A percentile compares a stretch with the other conserved stretches of the same genome.
Conservation (phyloP, 257 asterid genomes). For the Solanum microdontum region DNA sequence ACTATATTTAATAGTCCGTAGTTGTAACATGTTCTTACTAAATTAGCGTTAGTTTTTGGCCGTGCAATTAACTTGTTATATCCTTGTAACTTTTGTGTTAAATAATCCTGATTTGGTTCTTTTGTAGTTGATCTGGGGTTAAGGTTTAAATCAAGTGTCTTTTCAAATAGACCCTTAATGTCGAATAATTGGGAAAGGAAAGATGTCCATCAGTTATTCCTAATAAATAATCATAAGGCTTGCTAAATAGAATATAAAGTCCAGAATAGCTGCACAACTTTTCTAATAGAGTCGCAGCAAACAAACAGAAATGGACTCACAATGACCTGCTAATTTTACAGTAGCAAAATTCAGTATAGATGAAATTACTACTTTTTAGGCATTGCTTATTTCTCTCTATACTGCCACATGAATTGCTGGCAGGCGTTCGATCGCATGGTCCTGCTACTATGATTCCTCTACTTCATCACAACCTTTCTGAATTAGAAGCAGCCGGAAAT, state of each 20-base stretch:
- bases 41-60: too few species aligned
- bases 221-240: not conserved
- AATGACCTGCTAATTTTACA: not conserved
- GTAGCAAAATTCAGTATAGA: not conserved
- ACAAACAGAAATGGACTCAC: not conserved
- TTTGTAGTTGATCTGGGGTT: too few species aligned
- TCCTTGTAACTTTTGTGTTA: too few species aligned
- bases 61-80: too few species aligned
- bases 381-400: not conserved
- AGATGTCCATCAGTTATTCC: not conserved
- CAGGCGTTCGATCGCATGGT: not conserved
- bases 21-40: too few species aligned
- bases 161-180: not conserved
- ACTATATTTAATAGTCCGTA: too few species aligned
- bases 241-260: not conserved
- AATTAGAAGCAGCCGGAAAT: conserved; percentile 26
- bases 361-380: not conserved
- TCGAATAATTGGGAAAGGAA: not conserved
- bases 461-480: conserved; percentile 34
- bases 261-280: not conserved
- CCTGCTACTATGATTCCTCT: conserved; percentile 10
- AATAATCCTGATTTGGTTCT: too few species aligned
- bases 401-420: not conserved
- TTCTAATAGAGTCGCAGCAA: not conserved
- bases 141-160: too few species aligned